Conservation (phyloP, 805 yeast species). For the Ogataea glucozyma region DNA sequence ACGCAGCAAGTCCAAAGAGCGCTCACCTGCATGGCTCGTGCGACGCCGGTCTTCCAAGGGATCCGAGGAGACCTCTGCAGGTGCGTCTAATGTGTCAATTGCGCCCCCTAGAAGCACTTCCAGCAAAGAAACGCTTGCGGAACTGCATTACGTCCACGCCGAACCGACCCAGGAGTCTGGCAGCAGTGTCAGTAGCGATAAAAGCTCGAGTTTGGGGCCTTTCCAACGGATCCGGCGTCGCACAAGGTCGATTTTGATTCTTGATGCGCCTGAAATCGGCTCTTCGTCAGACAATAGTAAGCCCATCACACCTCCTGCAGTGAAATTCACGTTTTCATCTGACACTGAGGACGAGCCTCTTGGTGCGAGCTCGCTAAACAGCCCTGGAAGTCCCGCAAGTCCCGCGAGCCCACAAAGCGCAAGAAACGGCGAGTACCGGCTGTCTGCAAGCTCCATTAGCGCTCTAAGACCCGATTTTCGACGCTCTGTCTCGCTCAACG, state of each 20-base stretch:
- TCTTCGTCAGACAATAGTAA: conserved; percentile 7
- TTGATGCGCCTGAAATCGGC: conserved; percentile 13
- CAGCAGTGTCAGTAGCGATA: conserved; percentile 10
- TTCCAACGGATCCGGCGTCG: conserved; percentile 15
- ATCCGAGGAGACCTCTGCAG: background rate
- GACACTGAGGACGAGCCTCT: conserved; percentile 13
- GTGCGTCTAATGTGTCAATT: too few relatives aligned
- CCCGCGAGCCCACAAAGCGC: too few relatives aligned
- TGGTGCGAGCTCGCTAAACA: background rate
- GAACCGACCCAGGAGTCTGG: too few relatives aligned
- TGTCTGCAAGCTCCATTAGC: too few relatives aligned
- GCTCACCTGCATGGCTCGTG: conserved; percentile 14
- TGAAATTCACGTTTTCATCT: conserved; percentile 13
- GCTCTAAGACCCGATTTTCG: conserved; percentile 20
- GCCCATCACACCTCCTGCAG: conserved; percentile 7
- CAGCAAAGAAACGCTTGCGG: background rate
- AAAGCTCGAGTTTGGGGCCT: conserved; percentile 14
- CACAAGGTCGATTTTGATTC: conserved; percentile 21
- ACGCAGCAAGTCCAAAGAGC: conserved; percentile 14
- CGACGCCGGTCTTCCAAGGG: conserved; percentile 12
- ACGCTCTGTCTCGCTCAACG: conserved; percentile 24
- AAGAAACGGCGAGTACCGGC: too few relatives aligned
- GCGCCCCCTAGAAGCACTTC: background rate
- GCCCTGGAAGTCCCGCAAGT: background rate
- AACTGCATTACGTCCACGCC: too few relatives aligned